phyloP scores from a whole-genome alignment of 1,284 basidiomycete species.

The Ceratorhiza oryzae-sativae region DNA sequence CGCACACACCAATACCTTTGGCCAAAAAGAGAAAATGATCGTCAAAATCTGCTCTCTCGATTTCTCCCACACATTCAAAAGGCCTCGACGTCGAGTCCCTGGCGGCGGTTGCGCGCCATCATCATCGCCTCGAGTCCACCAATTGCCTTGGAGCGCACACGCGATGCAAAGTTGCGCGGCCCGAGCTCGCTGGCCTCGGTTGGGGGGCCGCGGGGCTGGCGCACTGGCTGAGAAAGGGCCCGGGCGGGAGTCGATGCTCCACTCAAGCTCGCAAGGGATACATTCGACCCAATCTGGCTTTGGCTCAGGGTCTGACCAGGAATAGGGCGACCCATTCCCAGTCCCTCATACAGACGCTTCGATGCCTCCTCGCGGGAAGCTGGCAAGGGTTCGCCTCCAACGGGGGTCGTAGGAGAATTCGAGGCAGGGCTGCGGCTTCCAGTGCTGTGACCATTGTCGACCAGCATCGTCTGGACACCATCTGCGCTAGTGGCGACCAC shows the following conservation, averaged over 20 bases:
- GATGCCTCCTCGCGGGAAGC: slow-evolving; percentile 79
- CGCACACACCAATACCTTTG: slow-evolving; percentile 15
- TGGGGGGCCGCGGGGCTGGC: slow-evolving; percentile 87
- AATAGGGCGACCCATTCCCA: slow-evolving; percentile 72
- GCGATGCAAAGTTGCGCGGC: slow-evolving; percentile 87
- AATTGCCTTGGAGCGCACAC: slow-evolving; percentile 80
- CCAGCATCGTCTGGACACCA: slow-evolving; percentile 37
- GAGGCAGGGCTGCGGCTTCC: slow-evolving; percentile 40
- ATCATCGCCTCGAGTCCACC: slow-evolving; percentile 76
- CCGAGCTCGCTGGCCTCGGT: slow-evolving; percentile 84
- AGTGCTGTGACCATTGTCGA: slow-evolving; percentile 39
- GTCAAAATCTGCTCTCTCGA: neutral
- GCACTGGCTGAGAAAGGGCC: slow-evolving; percentile 61
- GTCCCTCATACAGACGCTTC: slow-evolving; percentile 83
- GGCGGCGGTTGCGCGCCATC: slow-evolving; percentile 75
- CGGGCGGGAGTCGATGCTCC: slow-evolving; percentile 49
- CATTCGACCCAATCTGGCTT: slow-evolving; percentile 26
- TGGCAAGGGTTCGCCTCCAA: slow-evolving; percentile 55
- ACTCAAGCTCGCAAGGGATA: slow-evolving; percentile 43
- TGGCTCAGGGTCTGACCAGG: slow-evolving; percentile 43
- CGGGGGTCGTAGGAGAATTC: slow-evolving; percentile 41
- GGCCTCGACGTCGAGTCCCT: slow-evolving; percentile 57
- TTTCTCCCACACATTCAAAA: slow-evolving; percentile 55
- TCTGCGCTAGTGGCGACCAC: slow-evolving; percentile 29
- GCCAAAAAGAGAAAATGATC: slow-evolving; percentile 5